Base-by-base conservation (phyloP, 345 rosid genomes). In the Carallia pectinifolia region DNA sequence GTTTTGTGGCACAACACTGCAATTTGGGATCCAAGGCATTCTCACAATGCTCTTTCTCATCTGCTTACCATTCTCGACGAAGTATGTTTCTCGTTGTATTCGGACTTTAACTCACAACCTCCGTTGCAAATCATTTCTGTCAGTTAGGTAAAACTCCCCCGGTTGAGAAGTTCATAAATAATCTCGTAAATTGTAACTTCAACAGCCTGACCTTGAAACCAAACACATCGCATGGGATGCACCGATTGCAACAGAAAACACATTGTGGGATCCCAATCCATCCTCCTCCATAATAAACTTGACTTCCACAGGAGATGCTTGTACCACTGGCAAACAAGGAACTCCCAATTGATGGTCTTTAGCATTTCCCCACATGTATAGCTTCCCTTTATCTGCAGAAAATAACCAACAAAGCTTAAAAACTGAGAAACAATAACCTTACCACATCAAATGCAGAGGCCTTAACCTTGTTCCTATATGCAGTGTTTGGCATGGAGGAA, bases 341-440 rank as follows among this genome's bases (percentile, higher is more conserved):
- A 89, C 88, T 71, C 97, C 99, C 71, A 92, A 56, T 75, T 94
- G 97, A 60, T 82, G 84, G 76, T 94, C 99, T 84, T 83, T 87
- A 70, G 87, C 83, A 77, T 92, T 94, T 84, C 99, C 97, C 97
- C 97, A 94, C 96, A 86, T 86, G 84, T 85, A 90, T 62, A 94
- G 74, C 75, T 90, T 84, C 66, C 96, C 97, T 79, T 75, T 75
- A 71, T 88, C 97, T 93, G 85, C 77, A 39, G 7, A 47, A 53
- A 73, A 69, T 39, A 38, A 68, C 54, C 27, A 53, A 60, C 27
- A 18, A 34, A 17, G 13, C 5, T 56, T 40, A 39, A 52, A n/a
- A 5, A 63, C 13, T 0, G 17, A 2, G 15, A 61, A 52, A 2
- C 1, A 23, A 39, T 15, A 15, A 12, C 50, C 50, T 10, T 3